A percentile compares a stretch with the other conserved stretches of the same genome.
Conservation (phyloP, 1,139 yeast species). For the Dujonia santamariae region DNA sequence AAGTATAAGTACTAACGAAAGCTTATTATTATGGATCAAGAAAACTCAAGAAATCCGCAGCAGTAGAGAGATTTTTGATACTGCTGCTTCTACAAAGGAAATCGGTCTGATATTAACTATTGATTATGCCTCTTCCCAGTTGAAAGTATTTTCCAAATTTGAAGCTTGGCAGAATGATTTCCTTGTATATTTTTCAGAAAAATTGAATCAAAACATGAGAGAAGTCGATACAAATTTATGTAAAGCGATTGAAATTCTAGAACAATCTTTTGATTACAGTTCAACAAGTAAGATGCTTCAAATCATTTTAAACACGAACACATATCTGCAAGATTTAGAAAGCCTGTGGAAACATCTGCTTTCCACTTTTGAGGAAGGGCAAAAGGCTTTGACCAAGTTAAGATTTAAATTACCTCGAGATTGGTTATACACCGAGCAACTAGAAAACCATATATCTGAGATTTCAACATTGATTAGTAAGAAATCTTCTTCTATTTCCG, state of each 20-base stretch:
- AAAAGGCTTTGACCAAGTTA: conserved; percentile 40
- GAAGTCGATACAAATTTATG: conserved; percentile 15
- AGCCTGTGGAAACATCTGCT: conserved; percentile 26
- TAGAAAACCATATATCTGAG: conserved; percentile 49
- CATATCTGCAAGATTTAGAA: conserved; percentile 13
- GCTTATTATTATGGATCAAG: conserved; percentile 42
- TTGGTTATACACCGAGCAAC: conserved; percentile 66
- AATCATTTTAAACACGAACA: conserved; percentile 16
- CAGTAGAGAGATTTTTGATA: conserved; percentile 51
- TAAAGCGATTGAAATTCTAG: conserved; percentile 15
- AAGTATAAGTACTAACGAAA: conserved; percentile 11
- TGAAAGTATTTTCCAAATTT: conserved; percentile 52
- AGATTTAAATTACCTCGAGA: conserved; percentile 48
- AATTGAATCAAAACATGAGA: conserved; percentile 19
- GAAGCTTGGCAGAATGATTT: conserved; percentile 57
- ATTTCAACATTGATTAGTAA: conserved; percentile 40
- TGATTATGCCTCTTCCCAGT: conserved; percentile 53
- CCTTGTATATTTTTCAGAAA: conserved; percentile 39
- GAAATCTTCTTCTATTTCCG: conserved; percentile 38
- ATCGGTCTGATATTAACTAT: conserved; percentile 35
- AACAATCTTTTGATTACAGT: conserved; percentile 18
- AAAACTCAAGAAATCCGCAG: conserved; percentile 43
- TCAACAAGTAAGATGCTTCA: conserved; percentile 15
- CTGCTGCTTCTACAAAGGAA: conserved; percentile 25
- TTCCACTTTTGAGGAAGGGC: conserved; percentile 34